Base-by-base conservation (phyloP, 1,284 basidiomycete genomes). In the Naganishia cerealis region DNA sequence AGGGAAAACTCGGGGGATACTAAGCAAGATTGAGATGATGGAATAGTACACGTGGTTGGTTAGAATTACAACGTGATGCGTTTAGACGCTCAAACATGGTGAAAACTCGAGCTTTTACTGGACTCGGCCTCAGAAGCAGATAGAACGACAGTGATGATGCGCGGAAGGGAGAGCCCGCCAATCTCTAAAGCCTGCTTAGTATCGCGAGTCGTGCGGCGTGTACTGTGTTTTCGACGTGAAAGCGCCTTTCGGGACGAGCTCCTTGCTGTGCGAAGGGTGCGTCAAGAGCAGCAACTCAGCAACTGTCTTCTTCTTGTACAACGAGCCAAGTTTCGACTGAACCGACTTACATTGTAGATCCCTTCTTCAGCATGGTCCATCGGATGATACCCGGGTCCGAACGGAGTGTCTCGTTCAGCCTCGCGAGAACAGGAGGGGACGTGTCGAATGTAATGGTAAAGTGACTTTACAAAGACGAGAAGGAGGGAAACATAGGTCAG, bases 361-460 rank as follows among this genome's bases (percentile, higher is more conserved):
- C 77, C 55, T 75, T 74, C 59, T 78, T 79, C 50, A 77, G 46
- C 54, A 76, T 68, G 26, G 76, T 78, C 78, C 78, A 79, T 63
- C 74, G 73, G 43, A 79, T 72, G n/a, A 79, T 76, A 63, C 75
- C 68, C 3, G 80, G 80, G 71, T 81, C 79, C 46, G 71, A 70
- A 18, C 77, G 72, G 43, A 81, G 70, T 56, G 77, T 76, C 57
- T 78, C 76, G 71, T 78, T 75, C 50, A 81, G 69, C 38, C 74
- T 68, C 54, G 75, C 74, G 15, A 80, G 66, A n/a, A 80, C 75
- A 5, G 75, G 71, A n/a, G 80, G 79, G 5, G 78, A 80, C 6
- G 78, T 78, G 68, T 81, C 80, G 62, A 80, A 81, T 6, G 72
- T 68, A 74, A 81, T 77, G 18, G 75, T 73, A 61, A 81, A 81